Base-by-base conservation (phyloP, 768 basidiomycete genomes). In the Rhizopogon sp. region DNA sequence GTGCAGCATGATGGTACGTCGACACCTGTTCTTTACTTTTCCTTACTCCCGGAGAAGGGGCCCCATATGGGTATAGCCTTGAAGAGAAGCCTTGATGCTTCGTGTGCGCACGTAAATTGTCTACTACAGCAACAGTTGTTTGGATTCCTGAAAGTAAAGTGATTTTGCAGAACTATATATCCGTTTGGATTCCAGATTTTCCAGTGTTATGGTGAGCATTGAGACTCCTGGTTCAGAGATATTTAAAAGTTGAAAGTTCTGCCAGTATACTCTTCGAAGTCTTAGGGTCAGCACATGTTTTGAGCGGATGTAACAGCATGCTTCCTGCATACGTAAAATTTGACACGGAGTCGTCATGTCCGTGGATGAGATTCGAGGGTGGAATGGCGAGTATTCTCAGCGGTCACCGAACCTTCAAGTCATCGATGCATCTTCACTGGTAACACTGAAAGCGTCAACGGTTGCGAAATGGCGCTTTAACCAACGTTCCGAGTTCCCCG, bases 341-440 rank as follows among this genome's bases (percentile, higher is more conserved):
- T 68, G 66, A 69, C 66, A 63, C 64, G 59, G 62, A 59, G 62
- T 42, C 51, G 62, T 42, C 51, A 54, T 50, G 63, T 66, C 59
- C 58, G 52, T 62, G 52, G 39, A 45, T 39, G 39, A 56, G 66
- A 70, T 68, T 68, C 64, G 61, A 67, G 67, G 66, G 66, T 67
- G 8, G 5, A 28, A 56, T 37, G 29, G 14, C 11, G 46, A 17
- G 46, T 47, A 22, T 17, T 47, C 46, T 35, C 33, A 47, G 46
- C 20, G 17, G 33, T 33, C 20, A 37, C 9, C 13, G 35, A 35
- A 35, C 20, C 17, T 49, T 49, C 1, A 25, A n/a, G 22, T 49
- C 16, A 16, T 37, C 16, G 9, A 37, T 14, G 35, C 47, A 22
- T 20, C 47, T 49, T 49, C 33, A 22, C 33, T 22, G 14, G 33